phyloP scores from a whole-genome alignment of 805 yeast genomes.

The Kazachstania viticola region DNA sequence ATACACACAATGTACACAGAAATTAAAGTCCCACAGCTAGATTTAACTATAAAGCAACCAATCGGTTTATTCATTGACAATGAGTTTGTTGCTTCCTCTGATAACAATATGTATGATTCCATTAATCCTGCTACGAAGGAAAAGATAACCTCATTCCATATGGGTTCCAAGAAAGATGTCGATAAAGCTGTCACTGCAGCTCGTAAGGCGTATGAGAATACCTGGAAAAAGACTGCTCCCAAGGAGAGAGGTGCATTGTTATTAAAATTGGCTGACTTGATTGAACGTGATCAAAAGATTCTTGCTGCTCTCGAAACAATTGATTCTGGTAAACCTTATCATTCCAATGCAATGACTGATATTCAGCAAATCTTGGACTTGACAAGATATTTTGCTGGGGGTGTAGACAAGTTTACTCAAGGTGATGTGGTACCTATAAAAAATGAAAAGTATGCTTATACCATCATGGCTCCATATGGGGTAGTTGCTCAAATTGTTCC shows the following conservation, averaged over 20 bases:
- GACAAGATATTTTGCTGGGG: constrained; percentile 55
- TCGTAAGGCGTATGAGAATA: constrained; percentile 30
- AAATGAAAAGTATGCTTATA: constrained; percentile 38
- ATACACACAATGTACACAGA: neutral
- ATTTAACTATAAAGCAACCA: constrained; percentile 38
- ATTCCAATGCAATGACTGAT: constrained; percentile 42
- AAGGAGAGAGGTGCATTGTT: constrained; percentile 32
- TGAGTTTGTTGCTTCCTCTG: constrained; percentile 33
- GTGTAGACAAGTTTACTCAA: constrained; percentile 45
- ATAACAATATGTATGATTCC: constrained; percentile 31
- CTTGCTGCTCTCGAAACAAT: constrained; percentile 44
- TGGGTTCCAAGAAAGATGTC: constrained; percentile 37
- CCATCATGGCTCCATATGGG: constrained; percentile 38
- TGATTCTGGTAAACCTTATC: constrained; percentile 45
- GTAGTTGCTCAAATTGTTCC: constrained; percentile 38
- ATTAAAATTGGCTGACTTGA: constrained; percentile 35
- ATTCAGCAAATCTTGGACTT: constrained; percentile 42
- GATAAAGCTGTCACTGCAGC: constrained; percentile 43
- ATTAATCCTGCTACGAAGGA: constrained; percentile 41
- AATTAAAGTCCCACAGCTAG: constrained; percentile 5
- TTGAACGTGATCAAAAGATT: constrained; percentile 34
- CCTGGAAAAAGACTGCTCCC: constrained; percentile 38
- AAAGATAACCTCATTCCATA: constrained; percentile 35
- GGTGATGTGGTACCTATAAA: constrained; percentile 56
- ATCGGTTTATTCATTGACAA: constrained; percentile 53